These are phyloP conservation scores for Colletotrichum falcatum DNA, from an alignment of 2,329 filamentous ascomycete species.

Conservation along the genomic window DNA sequence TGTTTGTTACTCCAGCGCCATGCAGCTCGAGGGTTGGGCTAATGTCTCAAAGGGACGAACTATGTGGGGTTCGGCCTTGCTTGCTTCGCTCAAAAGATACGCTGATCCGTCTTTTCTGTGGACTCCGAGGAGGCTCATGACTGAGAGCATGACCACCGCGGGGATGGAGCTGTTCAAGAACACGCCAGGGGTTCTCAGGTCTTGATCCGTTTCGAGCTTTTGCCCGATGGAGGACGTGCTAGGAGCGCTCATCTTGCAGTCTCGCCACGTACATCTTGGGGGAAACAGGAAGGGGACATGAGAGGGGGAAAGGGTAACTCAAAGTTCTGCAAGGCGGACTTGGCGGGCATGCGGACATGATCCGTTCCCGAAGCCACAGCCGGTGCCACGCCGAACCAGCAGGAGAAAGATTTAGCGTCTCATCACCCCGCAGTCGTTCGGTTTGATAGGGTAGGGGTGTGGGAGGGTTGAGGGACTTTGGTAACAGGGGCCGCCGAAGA, in stretches of 20 bases:
- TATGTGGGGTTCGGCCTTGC: not conserved
- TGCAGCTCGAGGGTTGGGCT: not conserved
- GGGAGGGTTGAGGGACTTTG: not conserved
- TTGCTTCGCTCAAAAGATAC: not conserved
- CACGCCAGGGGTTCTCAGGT: not conserved
- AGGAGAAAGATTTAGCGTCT: not conserved
- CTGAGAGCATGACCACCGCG: not conserved
- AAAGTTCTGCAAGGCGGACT: not conserved
- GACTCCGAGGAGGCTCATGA: not conserved
- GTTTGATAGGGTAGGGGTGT: not conserved
- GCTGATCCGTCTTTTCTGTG: not conserved
- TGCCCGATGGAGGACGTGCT: not conserved
- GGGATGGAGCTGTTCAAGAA: not conserved
- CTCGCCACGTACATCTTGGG: conserved; percentile 7
- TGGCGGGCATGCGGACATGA: not conserved
- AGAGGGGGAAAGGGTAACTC: not conserved
- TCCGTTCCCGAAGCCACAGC: not conserved
- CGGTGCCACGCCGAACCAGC: not conserved
- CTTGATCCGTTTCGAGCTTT: too few species aligned
- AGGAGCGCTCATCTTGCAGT: not conserved
- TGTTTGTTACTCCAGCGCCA: not conserved
- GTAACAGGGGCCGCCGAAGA: not conserved
- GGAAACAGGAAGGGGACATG: not conserved
- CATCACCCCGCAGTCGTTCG: not conserved
- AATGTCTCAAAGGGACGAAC: not conserved